Conservation (phyloP, 2,329 filamentous ascomycete species). For the Rhynchosporium graminicola region DNA sequence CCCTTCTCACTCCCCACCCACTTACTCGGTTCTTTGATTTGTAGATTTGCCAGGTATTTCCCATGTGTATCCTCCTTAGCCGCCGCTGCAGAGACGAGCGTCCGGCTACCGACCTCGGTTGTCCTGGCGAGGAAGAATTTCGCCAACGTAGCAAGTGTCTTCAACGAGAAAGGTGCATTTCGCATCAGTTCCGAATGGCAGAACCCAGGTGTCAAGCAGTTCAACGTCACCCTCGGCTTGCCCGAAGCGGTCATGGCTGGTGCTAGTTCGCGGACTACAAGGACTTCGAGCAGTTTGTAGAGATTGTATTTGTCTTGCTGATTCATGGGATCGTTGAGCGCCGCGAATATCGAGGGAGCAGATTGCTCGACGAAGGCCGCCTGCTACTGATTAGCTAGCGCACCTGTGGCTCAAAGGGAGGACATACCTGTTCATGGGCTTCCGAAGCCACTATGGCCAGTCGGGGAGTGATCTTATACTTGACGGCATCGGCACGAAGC, state of each 20-base stretch:
- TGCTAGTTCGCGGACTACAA: conserved; percentile 39
- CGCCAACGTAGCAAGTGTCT: conserved; percentile 30
- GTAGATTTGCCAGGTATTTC: conserved; percentile 36
- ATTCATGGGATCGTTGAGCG: conserved; percentile 29
- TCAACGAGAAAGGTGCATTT: conserved; percentile 35
- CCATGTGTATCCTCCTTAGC: conserved; percentile 40
- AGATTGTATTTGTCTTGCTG: conserved; percentile 40
- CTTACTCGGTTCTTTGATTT: conserved; percentile 35
- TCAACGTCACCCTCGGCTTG: conserved; percentile 39
- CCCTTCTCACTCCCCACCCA: conserved; percentile 45
- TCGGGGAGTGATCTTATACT: conserved; percentile 26
- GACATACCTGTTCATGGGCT: conserved; percentile 34
- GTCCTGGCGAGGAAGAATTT: conserved; percentile 37
- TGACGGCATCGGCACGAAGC: conserved; percentile 31
- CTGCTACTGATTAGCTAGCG: conserved; percentile 17
- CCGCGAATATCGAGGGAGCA: conserved; percentile 27
- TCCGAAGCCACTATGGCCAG: conserved; percentile 36
- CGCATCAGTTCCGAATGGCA: conserved; percentile 41
- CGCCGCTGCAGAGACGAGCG: conserved; percentile 38
- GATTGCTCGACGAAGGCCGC: conserved; percentile 35
- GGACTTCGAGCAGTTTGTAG: conserved; percentile 42
- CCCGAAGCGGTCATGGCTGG: conserved; percentile 31
- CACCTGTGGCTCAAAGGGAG: neutral
- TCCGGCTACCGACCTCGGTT: conserved; percentile 42
- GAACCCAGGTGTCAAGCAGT: conserved; percentile 41